phyloP scores from a whole-genome alignment of 495 filamentous ascomycete genomes.

The Penicillium macrosclerotiorum region DNA sequence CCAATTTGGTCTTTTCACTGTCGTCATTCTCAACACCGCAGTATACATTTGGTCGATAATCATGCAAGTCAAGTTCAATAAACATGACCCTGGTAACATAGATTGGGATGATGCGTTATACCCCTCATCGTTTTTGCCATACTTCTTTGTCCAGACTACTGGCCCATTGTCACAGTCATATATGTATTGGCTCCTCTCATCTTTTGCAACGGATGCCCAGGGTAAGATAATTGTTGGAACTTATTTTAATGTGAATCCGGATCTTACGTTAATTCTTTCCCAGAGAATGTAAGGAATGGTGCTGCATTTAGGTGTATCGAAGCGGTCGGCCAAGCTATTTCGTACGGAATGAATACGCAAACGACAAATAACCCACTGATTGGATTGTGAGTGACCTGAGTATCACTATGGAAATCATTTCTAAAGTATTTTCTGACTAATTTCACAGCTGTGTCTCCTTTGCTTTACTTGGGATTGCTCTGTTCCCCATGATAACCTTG shows the following conservation, averaged over 20 bases:
- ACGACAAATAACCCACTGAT: constrained; percentile 23
- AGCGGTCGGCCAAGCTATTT: constrained; percentile 28
- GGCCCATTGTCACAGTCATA: constrained; percentile 31
- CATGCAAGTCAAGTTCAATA: constrained; percentile 26
- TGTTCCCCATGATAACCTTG: constrained; percentile 26
- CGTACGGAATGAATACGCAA: constrained; percentile 33
- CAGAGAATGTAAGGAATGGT: constrained; percentile 32
- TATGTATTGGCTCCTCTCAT: constrained; percentile 34
- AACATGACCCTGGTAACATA: constrained; percentile 23
- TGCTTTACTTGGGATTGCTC: constrained; percentile 19
- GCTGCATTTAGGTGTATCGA: constrained; percentile 32
- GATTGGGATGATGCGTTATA: constrained; percentile 28
- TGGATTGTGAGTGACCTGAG: constrained; percentile 25
- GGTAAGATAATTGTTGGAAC: constrained; percentile 10
- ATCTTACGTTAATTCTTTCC: not conserved
- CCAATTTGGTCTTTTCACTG: constrained; percentile 27
- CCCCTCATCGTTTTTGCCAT: constrained; percentile 26
- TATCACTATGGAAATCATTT: not conserved
- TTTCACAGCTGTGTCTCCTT: constrained; percentile 23
- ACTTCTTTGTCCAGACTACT: constrained; percentile 33
- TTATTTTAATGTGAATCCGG: not conserved
- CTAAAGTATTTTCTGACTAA: not conserved
- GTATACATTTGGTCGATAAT: constrained; percentile 34
- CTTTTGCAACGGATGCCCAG: constrained; percentile 30
- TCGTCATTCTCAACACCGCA: constrained; percentile 27